These are phyloP conservation scores for Salix viminalis DNA, from an alignment of 345 rosid species.

Conservation along the genomic window DNA sequence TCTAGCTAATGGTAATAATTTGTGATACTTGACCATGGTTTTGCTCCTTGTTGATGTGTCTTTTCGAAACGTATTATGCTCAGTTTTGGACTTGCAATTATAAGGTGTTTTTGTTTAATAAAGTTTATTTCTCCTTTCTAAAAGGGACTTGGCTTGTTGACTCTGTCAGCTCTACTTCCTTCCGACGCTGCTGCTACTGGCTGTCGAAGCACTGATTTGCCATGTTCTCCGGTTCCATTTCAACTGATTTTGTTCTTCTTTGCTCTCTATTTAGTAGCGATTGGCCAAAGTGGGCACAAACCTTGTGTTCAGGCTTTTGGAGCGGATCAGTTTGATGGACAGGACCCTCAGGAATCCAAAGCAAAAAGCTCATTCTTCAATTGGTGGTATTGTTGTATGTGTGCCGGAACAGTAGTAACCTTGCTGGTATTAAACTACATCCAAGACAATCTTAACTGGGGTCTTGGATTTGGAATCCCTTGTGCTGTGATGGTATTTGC, in stretches of 20 bases:
- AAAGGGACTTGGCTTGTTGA: slow-evolving; percentile 30
- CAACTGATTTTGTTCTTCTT: slow-evolving; percentile 21
- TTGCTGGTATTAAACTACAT: slow-evolving; percentile 14
- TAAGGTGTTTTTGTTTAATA: not conserved
- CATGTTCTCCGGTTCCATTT: not conserved
- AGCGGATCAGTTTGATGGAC: slow-evolving; percentile 29
- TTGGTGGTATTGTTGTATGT: slow-evolving; percentile 23
- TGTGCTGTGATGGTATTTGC: slow-evolving; percentile 16
- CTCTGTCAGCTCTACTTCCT: slow-evolving; percentile 19
- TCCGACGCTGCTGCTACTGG: not conserved
- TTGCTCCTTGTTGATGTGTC: not conserved
- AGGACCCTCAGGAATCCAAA: slow-evolving; percentile 15
- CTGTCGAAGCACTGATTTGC: not conserved
- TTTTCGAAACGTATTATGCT: not conserved
- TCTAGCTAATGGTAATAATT: no score
- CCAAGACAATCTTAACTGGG: slow-evolving; percentile 28
- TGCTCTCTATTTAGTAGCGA: slow-evolving; percentile 19
- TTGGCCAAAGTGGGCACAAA: slow-evolving; percentile 28
- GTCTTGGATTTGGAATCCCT: slow-evolving; percentile 29
- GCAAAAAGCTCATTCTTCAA: slow-evolving; percentile 27
- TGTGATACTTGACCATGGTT: no score
- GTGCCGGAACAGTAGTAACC: slow-evolving; percentile 11
- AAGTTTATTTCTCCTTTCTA: not conserved
- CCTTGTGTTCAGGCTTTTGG: slow-evolving; percentile 32
- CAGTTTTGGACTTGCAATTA: not conserved